Percentiles rank a stretch among this genome's conserved stretches.
Evolutionary conservation across 805 yeast genomes (phyloP).

Genomic region (Clavispora carvajalis): DNA sequence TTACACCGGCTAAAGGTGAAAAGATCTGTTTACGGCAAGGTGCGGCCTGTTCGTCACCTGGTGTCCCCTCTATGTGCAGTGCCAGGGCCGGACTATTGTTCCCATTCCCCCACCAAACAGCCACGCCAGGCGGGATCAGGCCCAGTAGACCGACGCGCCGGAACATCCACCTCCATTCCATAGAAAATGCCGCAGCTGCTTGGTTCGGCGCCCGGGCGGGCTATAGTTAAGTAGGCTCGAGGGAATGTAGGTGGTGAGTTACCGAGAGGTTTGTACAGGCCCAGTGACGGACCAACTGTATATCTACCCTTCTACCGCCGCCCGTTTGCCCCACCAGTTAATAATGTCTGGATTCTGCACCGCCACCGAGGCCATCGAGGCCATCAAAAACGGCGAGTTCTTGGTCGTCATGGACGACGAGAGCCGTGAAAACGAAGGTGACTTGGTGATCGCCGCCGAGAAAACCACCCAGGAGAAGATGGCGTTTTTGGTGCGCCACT

Average conservation of each 20-base stretch:
- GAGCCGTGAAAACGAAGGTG: conserved; percentile 96
- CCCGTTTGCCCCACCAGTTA: background rate
- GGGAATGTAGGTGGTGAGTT: background rate
- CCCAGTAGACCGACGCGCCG: too few relatives aligned
- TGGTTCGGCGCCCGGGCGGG: too few relatives aligned
- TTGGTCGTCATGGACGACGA: conserved; percentile 97
- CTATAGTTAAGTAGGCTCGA: too few relatives aligned
- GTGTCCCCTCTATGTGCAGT: background rate
- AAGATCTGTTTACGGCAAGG: background rate
- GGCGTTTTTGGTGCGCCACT: conserved; percentile 88
- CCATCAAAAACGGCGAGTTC: conserved; percentile 67
- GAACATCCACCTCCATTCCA: too few relatives aligned
- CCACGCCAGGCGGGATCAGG: too few relatives aligned
- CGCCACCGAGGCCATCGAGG: conserved; percentile 68
- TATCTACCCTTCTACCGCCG: background rate
- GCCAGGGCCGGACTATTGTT: background rate
- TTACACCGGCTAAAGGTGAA: too few relatives aligned
- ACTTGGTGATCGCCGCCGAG: conserved; percentile 89
- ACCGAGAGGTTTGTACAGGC: background rate
- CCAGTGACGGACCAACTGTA: background rate
- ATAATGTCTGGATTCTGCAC: conserved; percentile 36
- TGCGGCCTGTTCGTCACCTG: background rate
- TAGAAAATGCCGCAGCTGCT: background rate
- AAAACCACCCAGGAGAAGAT: conserved; percentile 71
- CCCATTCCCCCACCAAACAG: background rate